Evolutionary conservation across 441 rosid species (phyloP).

Genomic region (Corymbia calophylla): DNA sequence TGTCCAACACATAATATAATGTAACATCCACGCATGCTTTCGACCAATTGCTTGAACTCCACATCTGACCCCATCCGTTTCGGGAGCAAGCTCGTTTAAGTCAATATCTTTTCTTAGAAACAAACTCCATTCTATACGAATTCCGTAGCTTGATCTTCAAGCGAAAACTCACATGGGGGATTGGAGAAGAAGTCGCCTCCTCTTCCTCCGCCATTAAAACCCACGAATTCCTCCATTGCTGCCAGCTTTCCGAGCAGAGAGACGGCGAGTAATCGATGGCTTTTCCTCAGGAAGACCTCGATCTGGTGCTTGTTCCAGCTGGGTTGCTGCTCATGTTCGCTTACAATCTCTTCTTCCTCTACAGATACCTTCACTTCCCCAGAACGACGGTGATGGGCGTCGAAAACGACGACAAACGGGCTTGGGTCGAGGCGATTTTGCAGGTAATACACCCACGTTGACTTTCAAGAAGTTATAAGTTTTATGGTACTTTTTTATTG

Average conservation of each 20-base stretch:
- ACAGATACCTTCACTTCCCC: background rate
- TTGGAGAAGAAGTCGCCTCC: background rate
- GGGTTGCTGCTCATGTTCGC: background rate
- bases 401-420: background rate
- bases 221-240: background rate
- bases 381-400: background rate
- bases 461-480: background rate
- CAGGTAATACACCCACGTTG: background rate
- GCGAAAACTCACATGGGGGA: background rate
- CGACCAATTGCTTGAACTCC: background rate
- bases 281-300: constrained; percentile 7
- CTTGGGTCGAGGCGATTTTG: background rate
- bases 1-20: background rate
- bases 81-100: too few species aligned
- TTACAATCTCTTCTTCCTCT: background rate
- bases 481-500: background rate
- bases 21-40: background rate
- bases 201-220: background rate
- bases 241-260: background rate
- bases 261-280: background rate
- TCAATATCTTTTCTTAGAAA: too few species aligned
- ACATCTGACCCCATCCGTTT: background rate
- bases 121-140: background rate
- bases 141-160: background rate
- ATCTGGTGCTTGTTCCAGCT: background rate